Percentiles rank a stretch among this genome's conserved stretches.
phyloP scores from a whole-genome alignment of 164 flowering plant species.

The Dillenia suffruticosa region DNA sequence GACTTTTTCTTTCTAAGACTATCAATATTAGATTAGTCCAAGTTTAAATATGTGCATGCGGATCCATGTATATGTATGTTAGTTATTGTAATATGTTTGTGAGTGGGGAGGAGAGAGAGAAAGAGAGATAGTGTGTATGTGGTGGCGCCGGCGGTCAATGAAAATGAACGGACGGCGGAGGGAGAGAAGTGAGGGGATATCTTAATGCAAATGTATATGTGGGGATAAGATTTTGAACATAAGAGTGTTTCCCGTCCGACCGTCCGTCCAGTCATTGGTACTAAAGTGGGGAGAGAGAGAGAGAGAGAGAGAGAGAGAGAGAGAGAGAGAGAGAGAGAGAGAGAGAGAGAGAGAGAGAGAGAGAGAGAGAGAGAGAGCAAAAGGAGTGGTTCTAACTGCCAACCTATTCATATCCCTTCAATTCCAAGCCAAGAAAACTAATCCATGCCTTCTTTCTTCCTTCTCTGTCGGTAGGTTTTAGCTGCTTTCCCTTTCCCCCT shows the following conservation, averaged over 20 bases:
- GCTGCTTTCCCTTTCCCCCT: conserved; percentile 18
- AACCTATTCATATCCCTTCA: conserved; percentile 60
- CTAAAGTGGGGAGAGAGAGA: no score
- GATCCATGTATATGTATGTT: no score
- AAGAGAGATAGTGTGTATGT: not conserved
- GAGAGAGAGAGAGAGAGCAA: not conserved
- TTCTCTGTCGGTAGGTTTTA: conserved; percentile 42
- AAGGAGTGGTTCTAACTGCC: conserved; percentile 34
- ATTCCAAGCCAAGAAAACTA: conserved; percentile 68
- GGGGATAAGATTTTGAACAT: conserved; percentile 11
- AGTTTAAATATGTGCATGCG: no score
- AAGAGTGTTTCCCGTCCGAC: conserved; percentile 23
- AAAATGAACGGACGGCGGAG: conserved; percentile 24
- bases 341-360: not conserved
- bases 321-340: not conserved
- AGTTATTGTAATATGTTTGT: not conserved
- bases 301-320: no score
- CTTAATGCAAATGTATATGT: conserved; percentile 9
- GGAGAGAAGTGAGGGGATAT: not conserved
- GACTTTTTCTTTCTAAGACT: conserved; percentile 46
- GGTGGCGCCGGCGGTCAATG: conserved; percentile 40
- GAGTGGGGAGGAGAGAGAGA: not conserved
- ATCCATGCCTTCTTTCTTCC: conserved; percentile 23
- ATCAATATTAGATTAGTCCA: no score
- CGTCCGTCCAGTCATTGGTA: conserved; percentile 6